Base-by-base conservation (phyloP, 2,329 filamentous ascomycete species). In the Cladobotryum protrusum region DNA sequence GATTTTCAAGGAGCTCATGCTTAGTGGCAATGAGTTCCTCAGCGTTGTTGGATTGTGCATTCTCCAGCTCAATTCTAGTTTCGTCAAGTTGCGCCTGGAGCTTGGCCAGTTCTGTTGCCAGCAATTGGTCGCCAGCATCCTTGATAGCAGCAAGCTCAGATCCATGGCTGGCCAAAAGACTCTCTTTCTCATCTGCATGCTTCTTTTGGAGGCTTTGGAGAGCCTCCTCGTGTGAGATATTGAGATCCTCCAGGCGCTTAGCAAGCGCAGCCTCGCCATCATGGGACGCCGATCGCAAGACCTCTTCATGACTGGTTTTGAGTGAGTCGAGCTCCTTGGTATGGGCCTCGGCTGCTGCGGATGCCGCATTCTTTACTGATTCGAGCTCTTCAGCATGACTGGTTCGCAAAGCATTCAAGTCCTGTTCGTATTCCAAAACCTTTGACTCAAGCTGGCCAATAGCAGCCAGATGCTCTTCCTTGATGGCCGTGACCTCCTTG, bases 371-470 rank as follows among this genome's bases (percentile, higher is more conserved):
- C 69, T 81, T 79, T 46, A 78, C 77, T 33, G 66, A 66, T 63
- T 82, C 78, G 9, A 85, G 61, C 59, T 79, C 79, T 67, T 82
- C 77, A 5, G 77, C 77, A 57, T 84, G 77, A 55, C 72, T 77
- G 9, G 76, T 74, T 52, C 72, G 75, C 43, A 85, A 65, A 2
- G 76, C 74, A 37, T 81, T 76, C 2, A 85, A 64, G 39, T 72
- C 72, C 59, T 74, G 71, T 55, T 81, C 72, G 55, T 82, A 74
- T 48, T 78, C 74, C 15, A 68, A 69, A 53, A 79, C 73, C 58
- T 76, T 77, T 29, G 71, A 66, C 47, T 78, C 70, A 36, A 82
- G 62, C 9, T 76, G 70, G 15, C 70, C 67, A 24, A 75, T 61
- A 13, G 71, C 71, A 46, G 67, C 66, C 4, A 68, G 68, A 39